Evolutionary conservation across 1,284 basidiomycete species (phyloP), one percentile per base, ranked within the genome.

Genomic region (Cryptococcus sp.): DNA sequence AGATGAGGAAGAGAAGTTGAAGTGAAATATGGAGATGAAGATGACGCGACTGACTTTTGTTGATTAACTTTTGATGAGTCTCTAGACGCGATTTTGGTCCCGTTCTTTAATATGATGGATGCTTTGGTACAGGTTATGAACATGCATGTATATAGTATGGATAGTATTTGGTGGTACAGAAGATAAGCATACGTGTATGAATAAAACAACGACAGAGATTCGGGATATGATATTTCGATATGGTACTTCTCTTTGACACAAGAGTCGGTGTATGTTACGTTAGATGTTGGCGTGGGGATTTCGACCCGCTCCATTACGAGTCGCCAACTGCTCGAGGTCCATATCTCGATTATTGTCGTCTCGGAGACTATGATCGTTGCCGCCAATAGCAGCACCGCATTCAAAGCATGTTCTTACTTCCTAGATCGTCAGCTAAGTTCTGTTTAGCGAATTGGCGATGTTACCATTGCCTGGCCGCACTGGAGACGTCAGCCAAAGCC

Each of bases 331-430:
- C 48, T 82, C 81, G 23, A 81, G 77, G 19, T 83, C 80, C 4
- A 45, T 49, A 3, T 72, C 78, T 1, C 68, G 72, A 2, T 66
- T 69, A 61, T 85, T 85, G 13, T 72, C 69, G 0, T 52, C 14
- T 3, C 55, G 7, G 3, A 83, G 59, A 16, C 2, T 55, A 54
- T 84, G 81, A 31, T 43, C 9, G 0, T 51, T 52, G 3, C 83
- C 83, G 31, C 83, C 83, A 50, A 84, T 80, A 0, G 48, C 45
- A 4, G 72, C 80, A 13, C 76, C 74, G 58, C 83, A 85, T 61
- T 85, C 83, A 0, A 79, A 78, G 54, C 83, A 84, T 4, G 19
- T 57, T 3, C 77, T 63, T 2, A 39, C 56, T 53, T 80, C 18
- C 73, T 54, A 13, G 4, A 34, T 4, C n/a, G 21, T 21, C 10